Base-by-base conservation (phyloP, 1,284 basidiomycete genomes). In the Phylloboletellus chloephorus region DNA sequence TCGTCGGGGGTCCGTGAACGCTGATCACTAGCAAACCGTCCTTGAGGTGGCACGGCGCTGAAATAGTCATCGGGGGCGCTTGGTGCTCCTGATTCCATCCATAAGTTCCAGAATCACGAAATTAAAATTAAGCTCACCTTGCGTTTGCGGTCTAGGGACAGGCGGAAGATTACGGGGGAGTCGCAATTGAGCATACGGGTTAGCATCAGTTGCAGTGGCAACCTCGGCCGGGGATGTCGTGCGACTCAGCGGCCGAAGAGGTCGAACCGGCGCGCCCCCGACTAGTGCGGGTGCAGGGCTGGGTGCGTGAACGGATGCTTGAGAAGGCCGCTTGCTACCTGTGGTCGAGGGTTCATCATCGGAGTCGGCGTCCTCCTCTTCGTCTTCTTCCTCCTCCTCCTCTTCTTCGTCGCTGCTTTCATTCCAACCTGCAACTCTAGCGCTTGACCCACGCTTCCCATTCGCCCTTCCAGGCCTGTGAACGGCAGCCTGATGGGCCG, bases 391-490 rank as follows among this genome's bases (percentile, higher is more conserved):
- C 13, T 88, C 86, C 4, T 88, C 87, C 9, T 88, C 85, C 3
- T 86, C 83, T 19, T 88, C 85, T 51, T 88, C 86, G 8, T 87
- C 84, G 48, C 79, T 82, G 47, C 82, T 87, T 52, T 82, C 80
- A 44, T 74, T 75, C 83, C 83, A 86, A n/a, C 69, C 75, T 15
- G 72, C 72, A n/a, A 31, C 29, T 52, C 56, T 44, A 57, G 65
- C 37, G 64, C 66, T 24, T 64, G 54, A 54, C 63, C 68, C 44
- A 40, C 67, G 63, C 53, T 73, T 78, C 13, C 79, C 79, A 49
- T 78, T 79, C n/a, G 70, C 65, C 49, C 82, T 71, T 25, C 88
- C 87, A 25, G 88, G 88, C 47, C 75, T 74, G 46, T 80, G 76
- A 36, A 72, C 76, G 15, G 84, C 88, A 21, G 80, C 84, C 26